phyloP scores from a whole-genome alignment of 2,329 filamentous ascomycete species.

The Hymenoscyphus infarciens region DNA sequence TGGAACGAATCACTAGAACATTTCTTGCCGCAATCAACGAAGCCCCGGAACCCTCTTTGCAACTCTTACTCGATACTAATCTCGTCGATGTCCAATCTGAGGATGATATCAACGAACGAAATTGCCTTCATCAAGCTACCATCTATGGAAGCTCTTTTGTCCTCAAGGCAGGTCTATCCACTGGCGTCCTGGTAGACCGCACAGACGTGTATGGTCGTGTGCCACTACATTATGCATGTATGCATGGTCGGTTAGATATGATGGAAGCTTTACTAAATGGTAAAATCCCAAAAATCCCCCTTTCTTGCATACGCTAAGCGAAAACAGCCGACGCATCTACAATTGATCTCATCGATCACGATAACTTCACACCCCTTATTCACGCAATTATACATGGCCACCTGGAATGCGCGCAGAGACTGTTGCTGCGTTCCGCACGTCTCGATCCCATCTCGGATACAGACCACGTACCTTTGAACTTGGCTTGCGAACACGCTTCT shows the following conservation, averaged over 20 bases:
- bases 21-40: slow-evolving; percentile 89
- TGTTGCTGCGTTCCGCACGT: slow-evolving; percentile 75
- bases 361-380: slow-evolving; percentile 95
- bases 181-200: slow-evolving; percentile 70
- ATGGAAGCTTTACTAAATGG: slow-evolving; percentile 68
- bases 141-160: slow-evolving; percentile 86
- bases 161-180: slow-evolving; percentile 69
- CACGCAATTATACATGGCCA: slow-evolving; percentile 91
- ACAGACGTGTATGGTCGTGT: slow-evolving; percentile 93
- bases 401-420: slow-evolving; percentile 71
- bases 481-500: slow-evolving; percentile 92
- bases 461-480: slow-evolving; percentile 89
- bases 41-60: slow-evolving; percentile 72
- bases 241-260: slow-evolving; percentile 87
- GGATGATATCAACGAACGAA: slow-evolving; percentile 96
- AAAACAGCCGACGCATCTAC: slow-evolving; percentile 63
- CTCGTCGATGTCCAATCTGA: slow-evolving; percentile 88
- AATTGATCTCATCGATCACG: slow-evolving; percentile 86
- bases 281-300: slow-evolving; percentile 34
- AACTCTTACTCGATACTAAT: slow-evolving; percentile 72
- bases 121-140: slow-evolving; percentile 93
- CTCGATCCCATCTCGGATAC: slow-evolving; percentile 82
- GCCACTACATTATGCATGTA: slow-evolving; percentile 91
- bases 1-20: slow-evolving; percentile 79
- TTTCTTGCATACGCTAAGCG: slow-evolving; percentile 16